These are phyloP conservation scores for Nicotiana tomentosiformis DNA, from an alignment of 257 asterid species.

Conservation along the genomic window DNA sequence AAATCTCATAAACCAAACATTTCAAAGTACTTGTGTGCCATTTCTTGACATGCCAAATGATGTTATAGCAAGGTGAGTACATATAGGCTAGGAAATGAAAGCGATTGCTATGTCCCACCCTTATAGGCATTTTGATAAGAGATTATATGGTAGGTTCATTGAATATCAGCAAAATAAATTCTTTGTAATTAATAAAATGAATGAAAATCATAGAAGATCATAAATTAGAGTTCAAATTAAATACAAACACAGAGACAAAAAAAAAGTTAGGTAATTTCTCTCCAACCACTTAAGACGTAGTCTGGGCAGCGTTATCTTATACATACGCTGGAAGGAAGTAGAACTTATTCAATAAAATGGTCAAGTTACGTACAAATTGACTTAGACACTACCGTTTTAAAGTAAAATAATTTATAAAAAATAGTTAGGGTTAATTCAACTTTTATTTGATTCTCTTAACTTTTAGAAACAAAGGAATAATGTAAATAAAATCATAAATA, in stretches of 20 bases:
- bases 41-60: background rate
- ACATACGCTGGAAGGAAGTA: background rate
- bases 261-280: background rate
- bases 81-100: background rate
- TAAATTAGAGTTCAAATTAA: background rate
- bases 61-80: background rate
- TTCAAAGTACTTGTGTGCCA: background rate
- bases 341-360: background rate
- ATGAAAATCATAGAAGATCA: background rate
- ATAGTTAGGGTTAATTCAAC: background rate
- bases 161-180: background rate
- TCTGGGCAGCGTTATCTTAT: background rate
- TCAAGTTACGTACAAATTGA: background rate
- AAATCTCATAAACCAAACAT: constrained; percentile 12
- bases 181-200: background rate
- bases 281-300: background rate
- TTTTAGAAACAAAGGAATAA: too few species aligned
- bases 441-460: background rate
- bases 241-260: too few species aligned
- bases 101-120: background rate
- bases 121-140: background rate
- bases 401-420: background rate
- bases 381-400: background rate
- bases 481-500: too few species aligned
- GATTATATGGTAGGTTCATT: background rate